Conservation (phyloP, 2,329 filamentous ascomycete genomes). For the Pyrenophora tritici-repentis region DNA sequence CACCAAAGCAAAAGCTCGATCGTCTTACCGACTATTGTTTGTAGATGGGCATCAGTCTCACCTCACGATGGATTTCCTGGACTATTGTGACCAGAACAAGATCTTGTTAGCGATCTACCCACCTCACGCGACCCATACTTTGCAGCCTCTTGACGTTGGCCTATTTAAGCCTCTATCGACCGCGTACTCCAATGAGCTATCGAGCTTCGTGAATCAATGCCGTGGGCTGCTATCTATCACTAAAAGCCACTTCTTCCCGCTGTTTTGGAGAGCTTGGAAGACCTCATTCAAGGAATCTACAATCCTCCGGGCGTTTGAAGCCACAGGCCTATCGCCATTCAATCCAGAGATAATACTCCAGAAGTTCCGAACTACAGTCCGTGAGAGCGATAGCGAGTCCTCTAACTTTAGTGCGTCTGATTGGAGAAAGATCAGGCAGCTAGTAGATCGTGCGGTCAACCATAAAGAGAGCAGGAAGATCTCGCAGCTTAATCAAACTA, state of each 20-base stretch:
- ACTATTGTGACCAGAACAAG: too few relatives aligned
- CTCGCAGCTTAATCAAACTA: background rate
- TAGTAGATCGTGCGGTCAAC: background rate
- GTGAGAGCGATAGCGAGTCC: background rate
- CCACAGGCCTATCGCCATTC: constrained; percentile 11
- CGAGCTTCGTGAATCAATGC: background rate
- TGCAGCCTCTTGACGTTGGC: too few relatives aligned
- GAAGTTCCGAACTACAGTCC: background rate
- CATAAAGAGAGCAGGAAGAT: background rate
- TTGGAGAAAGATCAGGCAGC: background rate
- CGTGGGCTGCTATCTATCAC: background rate
- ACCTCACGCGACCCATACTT: too few relatives aligned
- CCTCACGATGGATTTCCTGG: too few relatives aligned
- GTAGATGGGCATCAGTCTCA: too few relatives aligned
- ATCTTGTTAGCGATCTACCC: too few relatives aligned
- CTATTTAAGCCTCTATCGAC: background rate
- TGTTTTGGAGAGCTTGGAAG: constrained; percentile 9
- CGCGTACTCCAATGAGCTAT: background rate
- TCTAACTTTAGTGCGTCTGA: background rate
- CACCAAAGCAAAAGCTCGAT: too few relatives aligned
- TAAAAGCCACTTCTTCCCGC: constrained; percentile 5
- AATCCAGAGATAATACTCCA: background rate
- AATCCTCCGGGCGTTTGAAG: constrained; percentile 7
- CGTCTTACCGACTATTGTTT: too few relatives aligned
- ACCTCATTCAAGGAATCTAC: constrained; percentile 7